A percentile compares a stretch with the other conserved stretches of the same genome.
Conservation (phyloP, 2,329 filamentous ascomycete species). For the Penicillium nordicum region DNA sequence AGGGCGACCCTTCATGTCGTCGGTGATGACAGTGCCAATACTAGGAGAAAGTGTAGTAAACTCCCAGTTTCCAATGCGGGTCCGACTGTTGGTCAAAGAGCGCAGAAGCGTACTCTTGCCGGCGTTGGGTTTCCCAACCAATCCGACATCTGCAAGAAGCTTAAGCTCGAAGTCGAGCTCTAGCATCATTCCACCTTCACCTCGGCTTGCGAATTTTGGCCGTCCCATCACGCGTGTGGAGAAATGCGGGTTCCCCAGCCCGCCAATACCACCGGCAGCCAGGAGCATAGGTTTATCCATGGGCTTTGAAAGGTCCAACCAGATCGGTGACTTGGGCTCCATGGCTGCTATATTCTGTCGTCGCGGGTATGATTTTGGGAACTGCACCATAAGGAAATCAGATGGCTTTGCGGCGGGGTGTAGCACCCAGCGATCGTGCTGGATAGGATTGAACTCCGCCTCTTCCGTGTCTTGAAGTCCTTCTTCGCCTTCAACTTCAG, state of each 20-base stretch:
- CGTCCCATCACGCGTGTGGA: constrained; percentile 68
- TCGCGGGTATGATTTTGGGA: constrained; percentile 56
- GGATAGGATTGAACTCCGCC: constrained; percentile 41
- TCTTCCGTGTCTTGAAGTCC: constrained; percentile 37
- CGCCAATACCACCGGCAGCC: constrained; percentile 81
- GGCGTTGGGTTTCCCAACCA: constrained; percentile 92
- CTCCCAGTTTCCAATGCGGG: constrained; percentile 88
- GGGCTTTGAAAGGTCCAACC: constrained; percentile 68
- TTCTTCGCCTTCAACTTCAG: constrained; percentile 10
- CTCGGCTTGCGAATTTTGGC: constrained; percentile 85
- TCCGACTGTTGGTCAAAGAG: constrained; percentile 80
- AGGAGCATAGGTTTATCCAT: constrained; percentile 82
- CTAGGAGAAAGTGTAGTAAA: constrained; percentile 95
- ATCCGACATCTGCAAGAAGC: constrained; percentile 87
- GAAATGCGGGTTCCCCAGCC: constrained; percentile 91
- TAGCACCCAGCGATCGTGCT: constrained; percentile 74
- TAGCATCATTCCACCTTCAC: constrained; percentile 73
- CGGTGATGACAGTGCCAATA: constrained; percentile 91
- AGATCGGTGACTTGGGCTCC: constrained; percentile 70
- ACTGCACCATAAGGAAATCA: constrained; percentile 59
- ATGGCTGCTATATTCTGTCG: constrained; percentile 58
- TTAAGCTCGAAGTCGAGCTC: constrained; percentile 87
- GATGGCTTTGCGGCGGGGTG: constrained; percentile 77
- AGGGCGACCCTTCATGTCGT: constrained; percentile 77
- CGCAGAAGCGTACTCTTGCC: constrained; percentile 92